phyloP scores from a whole-genome alignment of 176 grass and related monocot genomes.

The Ampelocalamus luodianensis region DNA sequence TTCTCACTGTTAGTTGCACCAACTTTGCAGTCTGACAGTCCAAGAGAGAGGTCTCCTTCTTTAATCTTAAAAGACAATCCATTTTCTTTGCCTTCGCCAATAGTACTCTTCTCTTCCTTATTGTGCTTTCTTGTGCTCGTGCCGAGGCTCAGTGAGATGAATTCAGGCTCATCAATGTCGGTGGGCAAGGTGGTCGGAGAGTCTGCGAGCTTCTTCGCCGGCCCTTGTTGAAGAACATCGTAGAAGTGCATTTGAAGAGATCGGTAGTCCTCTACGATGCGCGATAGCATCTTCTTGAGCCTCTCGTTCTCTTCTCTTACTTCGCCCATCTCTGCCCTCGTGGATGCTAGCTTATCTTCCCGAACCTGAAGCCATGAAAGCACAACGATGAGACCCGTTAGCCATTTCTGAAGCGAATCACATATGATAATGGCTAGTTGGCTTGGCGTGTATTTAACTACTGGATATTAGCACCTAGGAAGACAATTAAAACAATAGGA shows the following conservation, averaged over 20 bases:
- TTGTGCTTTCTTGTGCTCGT: conserved; percentile 37
- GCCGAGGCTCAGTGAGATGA: conserved; percentile 64
- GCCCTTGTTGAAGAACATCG: conserved; percentile 51
- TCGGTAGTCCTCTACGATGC: conserved; percentile 58
- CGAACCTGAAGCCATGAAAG: conserved; percentile 32
- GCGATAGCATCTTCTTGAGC: conserved; percentile 64
- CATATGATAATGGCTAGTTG: conserved; percentile 52
- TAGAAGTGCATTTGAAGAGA: conserved; percentile 70
- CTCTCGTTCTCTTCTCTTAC: conserved; percentile 83
- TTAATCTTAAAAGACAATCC: conserved; percentile 35
- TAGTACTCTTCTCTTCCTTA: conserved; percentile 47
- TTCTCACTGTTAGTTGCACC: conserved; percentile 37
- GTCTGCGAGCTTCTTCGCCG: conserved; percentile 25
- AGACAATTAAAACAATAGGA: neutral
- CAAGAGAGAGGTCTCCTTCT: conserved; percentile 54
- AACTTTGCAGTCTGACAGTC: conserved; percentile 50
- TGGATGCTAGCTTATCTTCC: conserved; percentile 61
- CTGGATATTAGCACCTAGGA: neutral
- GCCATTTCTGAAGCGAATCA: conserved; percentile 24
- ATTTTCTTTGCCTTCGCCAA: conserved; percentile 11
- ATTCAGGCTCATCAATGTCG: conserved; percentile 41
- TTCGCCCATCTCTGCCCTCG: conserved; percentile 73
- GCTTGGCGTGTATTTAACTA: neutral
- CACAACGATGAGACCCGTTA: neutral
- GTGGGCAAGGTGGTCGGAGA: neutral